Percentiles rank a stretch among this genome's conserved stretches.
phyloP scores from a whole-genome alignment of 2,329 filamentous ascomycete species.

The Aspergillus aculeatinus region DNA sequence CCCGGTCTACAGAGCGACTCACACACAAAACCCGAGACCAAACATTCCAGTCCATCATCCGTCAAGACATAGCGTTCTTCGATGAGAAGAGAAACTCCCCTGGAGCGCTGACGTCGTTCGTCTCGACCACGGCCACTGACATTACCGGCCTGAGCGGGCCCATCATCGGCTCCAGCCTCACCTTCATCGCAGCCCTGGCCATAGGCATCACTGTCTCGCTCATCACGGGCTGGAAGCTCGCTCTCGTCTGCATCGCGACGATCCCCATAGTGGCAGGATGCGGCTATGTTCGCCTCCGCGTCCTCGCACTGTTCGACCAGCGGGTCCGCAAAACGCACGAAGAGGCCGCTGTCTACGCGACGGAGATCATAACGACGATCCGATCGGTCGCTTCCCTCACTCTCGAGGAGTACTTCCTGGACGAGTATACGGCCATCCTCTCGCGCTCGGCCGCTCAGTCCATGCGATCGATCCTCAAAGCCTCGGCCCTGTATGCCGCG shows the following conservation, averaged over 20 bases:
- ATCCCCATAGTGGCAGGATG: conserved; percentile 6
- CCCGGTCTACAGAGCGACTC: not conserved
- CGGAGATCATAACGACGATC: conserved; percentile 45
- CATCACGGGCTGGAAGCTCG: conserved; percentile 10
- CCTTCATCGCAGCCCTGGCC: conserved; percentile 5
- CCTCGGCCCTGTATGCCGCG: conserved; percentile 29
- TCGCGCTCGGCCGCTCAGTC: not conserved
- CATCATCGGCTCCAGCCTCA: conserved; percentile 1
- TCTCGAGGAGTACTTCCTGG: not conserved
- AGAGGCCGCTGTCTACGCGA: conserved; percentile 3
- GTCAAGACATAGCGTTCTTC: conserved; percentile 7
- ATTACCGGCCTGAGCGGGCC: conserved; percentile 6
- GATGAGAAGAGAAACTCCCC: not conserved
- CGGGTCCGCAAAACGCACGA: not conserved
- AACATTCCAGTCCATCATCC: not conserved
- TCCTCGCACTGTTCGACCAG: conserved; percentile 2
- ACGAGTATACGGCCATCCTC: not conserved
- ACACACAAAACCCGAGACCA: not conserved
- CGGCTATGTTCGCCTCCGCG: conserved; percentile 6
- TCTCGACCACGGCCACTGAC: not conserved
- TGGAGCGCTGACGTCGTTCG: not conserved
- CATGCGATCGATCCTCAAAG: conserved; percentile 16
- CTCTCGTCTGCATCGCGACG: conserved; percentile 6
- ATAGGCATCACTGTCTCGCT: not conserved
- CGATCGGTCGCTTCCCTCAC: conserved; percentile 41